Percentiles rank a stretch among this genome's conserved stretches.
These are phyloP conservation scores for Juglanconis sp. DNA, from an alignment of 2,329 filamentous ascomycete genomes.

Conservation along the genomic window DNA sequence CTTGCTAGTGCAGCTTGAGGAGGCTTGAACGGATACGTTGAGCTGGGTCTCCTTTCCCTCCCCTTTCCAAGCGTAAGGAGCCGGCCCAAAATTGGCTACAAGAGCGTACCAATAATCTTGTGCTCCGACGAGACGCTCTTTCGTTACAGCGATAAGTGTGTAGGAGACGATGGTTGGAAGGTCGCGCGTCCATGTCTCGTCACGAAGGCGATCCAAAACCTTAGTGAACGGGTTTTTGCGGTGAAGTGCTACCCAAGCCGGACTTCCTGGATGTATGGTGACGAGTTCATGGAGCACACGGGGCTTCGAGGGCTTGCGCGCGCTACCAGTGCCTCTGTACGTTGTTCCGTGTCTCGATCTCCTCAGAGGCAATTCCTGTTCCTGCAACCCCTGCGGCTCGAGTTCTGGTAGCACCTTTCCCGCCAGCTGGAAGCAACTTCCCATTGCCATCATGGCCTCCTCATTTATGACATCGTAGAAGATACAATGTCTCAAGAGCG, in stretches of 20 bases:
- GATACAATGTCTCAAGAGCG: background rate
- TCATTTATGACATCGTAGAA: background rate
- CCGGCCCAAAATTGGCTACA: background rate
- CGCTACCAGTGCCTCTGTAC: background rate
- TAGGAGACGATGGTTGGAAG: background rate
- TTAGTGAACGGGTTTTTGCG: background rate
- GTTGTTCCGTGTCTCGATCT: background rate
- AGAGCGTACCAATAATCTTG: background rate
- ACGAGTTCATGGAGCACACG: background rate
- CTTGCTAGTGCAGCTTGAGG: background rate
- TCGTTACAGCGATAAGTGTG: background rate
- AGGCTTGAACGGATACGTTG: background rate
- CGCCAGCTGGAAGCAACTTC: background rate
- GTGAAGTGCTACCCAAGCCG: background rate
- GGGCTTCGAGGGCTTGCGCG: background rate
- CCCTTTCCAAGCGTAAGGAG: background rate
- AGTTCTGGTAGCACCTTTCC: background rate
- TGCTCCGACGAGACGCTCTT: background rate
- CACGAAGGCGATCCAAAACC: background rate
- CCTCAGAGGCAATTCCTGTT: background rate
- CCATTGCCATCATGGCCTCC: background rate
- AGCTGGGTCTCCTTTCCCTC: background rate
- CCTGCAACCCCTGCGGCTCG: background rate
- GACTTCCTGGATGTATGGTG: background rate
- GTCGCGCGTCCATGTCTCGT: background rate